Evolutionary conservation across 1,284 basidiomycete species (phyloP).

Genomic region (Tetrapyrgos nigripes): DNA sequence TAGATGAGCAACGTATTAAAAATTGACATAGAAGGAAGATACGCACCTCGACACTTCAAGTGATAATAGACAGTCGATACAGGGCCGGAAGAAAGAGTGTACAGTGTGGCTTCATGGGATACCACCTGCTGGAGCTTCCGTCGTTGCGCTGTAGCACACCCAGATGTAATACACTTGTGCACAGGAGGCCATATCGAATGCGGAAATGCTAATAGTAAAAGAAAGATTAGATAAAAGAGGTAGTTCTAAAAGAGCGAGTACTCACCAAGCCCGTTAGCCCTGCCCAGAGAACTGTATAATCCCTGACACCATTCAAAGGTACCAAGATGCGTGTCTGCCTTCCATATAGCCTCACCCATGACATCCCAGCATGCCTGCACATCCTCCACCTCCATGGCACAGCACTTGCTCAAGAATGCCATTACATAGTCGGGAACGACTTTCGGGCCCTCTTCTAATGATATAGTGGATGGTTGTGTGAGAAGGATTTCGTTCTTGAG

Average conservation of each 20-base stretch:
- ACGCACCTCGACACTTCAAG: background rate
- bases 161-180: background rate
- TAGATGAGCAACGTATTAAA: background rate
- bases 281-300: background rate
- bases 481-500: slow-evolving; percentile 1
- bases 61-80: background rate
- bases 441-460: background rate
- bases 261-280: background rate
- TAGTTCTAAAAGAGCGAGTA: background rate
- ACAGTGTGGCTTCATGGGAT: background rate
- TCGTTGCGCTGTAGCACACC: background rate
- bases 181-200: background rate
- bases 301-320: background rate
- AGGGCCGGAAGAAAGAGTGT: background rate
- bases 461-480: background rate
- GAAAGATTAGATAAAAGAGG: background rate
- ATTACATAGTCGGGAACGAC: background rate
- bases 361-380: background rate
- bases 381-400: background rate
- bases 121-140: background rate
- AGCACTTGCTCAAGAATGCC: background rate
- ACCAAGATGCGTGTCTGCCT: background rate
- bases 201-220: background rate
- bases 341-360: background rate
- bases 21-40: background rate